Conservation (phyloP, 352 stramenopile species). For the Pythium dissotocum region DNA sequence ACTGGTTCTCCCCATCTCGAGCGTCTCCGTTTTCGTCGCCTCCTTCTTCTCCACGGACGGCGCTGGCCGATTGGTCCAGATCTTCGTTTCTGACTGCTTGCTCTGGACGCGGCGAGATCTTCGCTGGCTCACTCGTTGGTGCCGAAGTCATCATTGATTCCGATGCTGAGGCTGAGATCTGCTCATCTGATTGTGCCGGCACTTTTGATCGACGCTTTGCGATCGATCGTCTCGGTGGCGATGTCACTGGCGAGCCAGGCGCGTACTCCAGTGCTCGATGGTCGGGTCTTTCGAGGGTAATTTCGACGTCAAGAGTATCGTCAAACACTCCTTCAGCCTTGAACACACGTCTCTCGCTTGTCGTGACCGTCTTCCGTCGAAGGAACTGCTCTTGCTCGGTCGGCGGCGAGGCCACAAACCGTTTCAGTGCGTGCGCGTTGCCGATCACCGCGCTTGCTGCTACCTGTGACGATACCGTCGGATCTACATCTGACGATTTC, state of each 20-base stretch:
- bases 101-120: conserved; percentile 3
- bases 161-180: neutral
- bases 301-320: conserved; percentile 56
- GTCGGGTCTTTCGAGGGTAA: conserved; percentile 49
- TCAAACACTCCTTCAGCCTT: conserved; percentile 40
- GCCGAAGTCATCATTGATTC: neutral
- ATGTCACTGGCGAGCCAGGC: neutral
- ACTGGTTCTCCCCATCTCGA: too few relatives aligned
- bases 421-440: conserved; percentile 6
- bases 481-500: neutral
- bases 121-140: neutral
- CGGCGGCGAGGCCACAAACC: neutral
- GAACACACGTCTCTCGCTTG: conserved; percentile 41
- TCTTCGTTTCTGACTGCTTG: neutral
- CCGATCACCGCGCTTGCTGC: conserved; percentile 4
- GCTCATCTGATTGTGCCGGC: neutral
- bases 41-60: neutral
- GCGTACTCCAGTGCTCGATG: conserved; percentile 22
- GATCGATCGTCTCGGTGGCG: neutral
- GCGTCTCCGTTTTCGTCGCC: too few relatives aligned
- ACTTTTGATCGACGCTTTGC: neutral
- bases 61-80: too few relatives aligned
- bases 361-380: conserved; percentile 32
- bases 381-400: conserved; percentile 63
- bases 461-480: neutral